Base-by-base conservation (phyloP, 1,284 basidiomycete genomes). In the Ceratorhiza oryzae-sativae region DNA sequence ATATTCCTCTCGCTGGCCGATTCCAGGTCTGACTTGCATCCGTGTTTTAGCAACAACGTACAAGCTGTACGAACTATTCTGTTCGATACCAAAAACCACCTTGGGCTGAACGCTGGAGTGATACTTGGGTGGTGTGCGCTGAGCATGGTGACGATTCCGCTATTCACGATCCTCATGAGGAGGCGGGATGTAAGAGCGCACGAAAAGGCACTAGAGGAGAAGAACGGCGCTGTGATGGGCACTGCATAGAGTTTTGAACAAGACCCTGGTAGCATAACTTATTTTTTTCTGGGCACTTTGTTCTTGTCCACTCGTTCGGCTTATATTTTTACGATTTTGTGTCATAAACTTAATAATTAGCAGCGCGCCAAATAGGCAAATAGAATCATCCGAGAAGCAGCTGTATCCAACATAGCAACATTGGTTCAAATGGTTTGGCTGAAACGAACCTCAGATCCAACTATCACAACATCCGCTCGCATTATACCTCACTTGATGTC, bases 61-160 rank as follows among this genome's bases (percentile, higher is more conserved):
- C 65, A 68, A 56, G 65, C 65, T 23, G 39, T 68, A 30, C 80
- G 84, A 23, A 83, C 83, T 23, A 82, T 86, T 77, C 81, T 86
- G 73, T 86, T 86, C 81, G 76, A 84, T 76, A 86, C 84, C 8
- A 79, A 81, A 71, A 82, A 82, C 74, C 78, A 82, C 42, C 79
- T 86, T 15, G 84, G 79, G 5, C 73, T 76, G 51, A 84, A 84
- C 76, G 79, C 83, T 6, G 85, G 83, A 4, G 82, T 86, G 71
- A 79, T 86, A 30, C 61, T 86, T 51, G 83, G 79, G 0, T 86
- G 85, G 85, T 78, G 82, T 39, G 77, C 76, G 15, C 62, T 85
- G 49, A 79, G 81, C 20, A 78, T 75, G 71, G 77, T 81, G 68
- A 85, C 84, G n/a, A 78, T 84, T 15, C 61, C 80, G 0, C 48